These are phyloP conservation scores for Rubus idaeus DNA, from an alignment of 306 rosid genomes.

Conservation along the genomic window DNA sequence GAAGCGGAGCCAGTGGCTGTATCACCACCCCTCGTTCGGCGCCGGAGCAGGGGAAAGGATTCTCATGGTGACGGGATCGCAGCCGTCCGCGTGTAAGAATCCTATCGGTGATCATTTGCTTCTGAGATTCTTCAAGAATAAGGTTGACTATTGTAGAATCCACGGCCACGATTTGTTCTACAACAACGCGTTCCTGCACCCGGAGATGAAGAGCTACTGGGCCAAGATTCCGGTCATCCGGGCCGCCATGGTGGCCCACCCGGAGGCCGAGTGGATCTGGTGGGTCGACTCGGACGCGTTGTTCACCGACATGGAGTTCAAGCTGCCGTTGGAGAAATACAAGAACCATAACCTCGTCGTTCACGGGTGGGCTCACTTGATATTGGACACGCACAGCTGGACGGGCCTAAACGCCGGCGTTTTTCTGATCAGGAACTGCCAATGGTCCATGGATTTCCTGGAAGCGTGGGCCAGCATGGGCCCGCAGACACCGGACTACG, in stretches of 20 bases:
- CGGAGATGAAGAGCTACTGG: slow-evolving; percentile 67
- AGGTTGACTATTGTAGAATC: slow-evolving; percentile 72
- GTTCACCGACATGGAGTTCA: slow-evolving; percentile 89
- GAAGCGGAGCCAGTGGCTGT: slow-evolving; percentile 63
- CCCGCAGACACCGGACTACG: slow-evolving; percentile 67
- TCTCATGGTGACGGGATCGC: slow-evolving; percentile 71
- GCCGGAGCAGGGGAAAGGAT: slow-evolving; percentile 35
- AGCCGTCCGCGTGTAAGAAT: slow-evolving; percentile 63
- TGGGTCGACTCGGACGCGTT: slow-evolving; percentile 96
- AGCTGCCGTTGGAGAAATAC: slow-evolving; percentile 60
- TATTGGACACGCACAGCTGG: slow-evolving; percentile 68
- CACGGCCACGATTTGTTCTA: slow-evolving; percentile 75
- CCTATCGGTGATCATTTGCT: slow-evolving; percentile 77
- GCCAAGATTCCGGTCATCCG: slow-evolving; percentile 75
- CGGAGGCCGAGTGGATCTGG: slow-evolving; percentile 95
- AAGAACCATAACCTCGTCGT: slow-evolving; percentile 58
- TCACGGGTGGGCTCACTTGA: slow-evolving; percentile 69
- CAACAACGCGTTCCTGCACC: slow-evolving; percentile 66
- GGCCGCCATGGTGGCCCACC: slow-evolving; percentile 90
- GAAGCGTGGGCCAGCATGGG: slow-evolving; percentile 86
- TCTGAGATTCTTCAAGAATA: slow-evolving; percentile 69
- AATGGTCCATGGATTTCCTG: slow-evolving; percentile 83
- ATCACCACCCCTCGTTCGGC: slow-evolving; percentile 49
- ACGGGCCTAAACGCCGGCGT: slow-evolving; percentile 95
- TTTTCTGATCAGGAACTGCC: slow-evolving; percentile 73